These are phyloP conservation scores for Allium cepa DNA, from an alignment of 106 monocot species.

Conservation along the genomic window DNA sequence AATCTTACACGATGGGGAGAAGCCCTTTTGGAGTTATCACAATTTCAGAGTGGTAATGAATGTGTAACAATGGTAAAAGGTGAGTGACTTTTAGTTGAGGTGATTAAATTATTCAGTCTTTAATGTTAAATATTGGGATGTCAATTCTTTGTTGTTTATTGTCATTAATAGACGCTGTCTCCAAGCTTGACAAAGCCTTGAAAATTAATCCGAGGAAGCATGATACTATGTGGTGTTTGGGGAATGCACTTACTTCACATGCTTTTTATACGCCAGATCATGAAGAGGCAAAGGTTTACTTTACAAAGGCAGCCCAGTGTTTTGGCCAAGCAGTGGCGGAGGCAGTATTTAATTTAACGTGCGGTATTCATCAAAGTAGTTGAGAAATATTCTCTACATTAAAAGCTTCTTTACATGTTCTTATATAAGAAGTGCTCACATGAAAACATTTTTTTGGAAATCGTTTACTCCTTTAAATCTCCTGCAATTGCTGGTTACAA, in stretches of 20 bases:
- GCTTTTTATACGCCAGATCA: slow-evolving; percentile 51
- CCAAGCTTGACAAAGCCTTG: slow-evolving; percentile 83
- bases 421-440: not conserved
- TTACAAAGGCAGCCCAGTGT: slow-evolving; percentile 53
- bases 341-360: slow-evolving; percentile 20
- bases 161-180: slow-evolving; percentile 39
- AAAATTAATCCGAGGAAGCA: slow-evolving; percentile 67
- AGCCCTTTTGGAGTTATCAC: slow-evolving; percentile 20
- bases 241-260: slow-evolving; percentile 81
- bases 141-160: not conserved
- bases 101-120: no score
- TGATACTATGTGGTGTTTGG: slow-evolving; percentile 77
- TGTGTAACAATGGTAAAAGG: slow-evolving; percentile 18
- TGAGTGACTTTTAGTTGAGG: not conserved
- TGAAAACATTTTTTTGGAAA: no score
- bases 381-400: no score
- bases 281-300: slow-evolving; percentile 41
- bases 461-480: no score
- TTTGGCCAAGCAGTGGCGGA: slow-evolving; percentile 58
- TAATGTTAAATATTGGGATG: no score
- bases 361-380: no score
- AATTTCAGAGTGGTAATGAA: slow-evolving; percentile 19
- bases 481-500: no score
- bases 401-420: not conserved
- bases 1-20: slow-evolving; percentile 14